phyloP scores from a whole-genome alignment of 73 alveolate species.

The Paramecium sexaurelia region DNA sequence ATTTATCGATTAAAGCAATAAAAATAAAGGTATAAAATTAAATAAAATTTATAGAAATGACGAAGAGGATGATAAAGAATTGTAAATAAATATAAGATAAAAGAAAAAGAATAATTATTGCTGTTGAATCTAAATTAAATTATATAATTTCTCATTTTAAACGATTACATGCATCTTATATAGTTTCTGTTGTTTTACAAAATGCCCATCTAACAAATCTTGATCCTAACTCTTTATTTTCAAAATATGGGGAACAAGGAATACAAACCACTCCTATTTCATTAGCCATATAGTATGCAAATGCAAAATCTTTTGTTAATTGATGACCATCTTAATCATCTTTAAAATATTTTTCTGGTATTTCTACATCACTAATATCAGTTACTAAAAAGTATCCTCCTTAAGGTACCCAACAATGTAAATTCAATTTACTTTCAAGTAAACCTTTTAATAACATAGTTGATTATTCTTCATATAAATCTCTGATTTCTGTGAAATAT shows the following conservation, averaged over 20 bases:
- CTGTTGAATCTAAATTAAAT: not conserved
- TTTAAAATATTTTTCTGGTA: constrained; percentile 71
- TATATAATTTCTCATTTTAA: constrained; percentile 1
- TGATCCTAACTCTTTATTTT: constrained; percentile 63
- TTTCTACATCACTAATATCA: constrained; percentile 69
- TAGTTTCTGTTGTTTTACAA: constrained; percentile 67
- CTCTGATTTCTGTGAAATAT: constrained; percentile 46
- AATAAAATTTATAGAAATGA: constrained; percentile 13
- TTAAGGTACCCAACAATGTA: constrained; percentile 65
- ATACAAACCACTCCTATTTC: constrained; percentile 71
- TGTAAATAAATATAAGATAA: not conserved
- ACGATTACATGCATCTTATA: constrained; percentile 46
- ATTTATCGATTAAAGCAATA: not conserved
- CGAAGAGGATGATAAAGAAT: not conserved
- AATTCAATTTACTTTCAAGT: constrained; percentile 60
- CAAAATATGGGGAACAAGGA: constrained; percentile 70
- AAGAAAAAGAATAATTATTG: constrained; percentile 1
- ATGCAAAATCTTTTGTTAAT: constrained; percentile 75
- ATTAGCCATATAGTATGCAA: constrained; percentile 71
- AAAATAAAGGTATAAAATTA: constrained; percentile 34
- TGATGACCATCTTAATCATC: constrained; percentile 64
- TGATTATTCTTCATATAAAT: constrained; percentile 65
- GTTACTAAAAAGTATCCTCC: constrained; percentile 82
- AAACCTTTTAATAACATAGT: constrained; percentile 63
- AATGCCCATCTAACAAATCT: constrained; percentile 70